Evolutionary conservation across 2,329 filamentous ascomycete genomes (phyloP), one percentile per base, ranked within the genome.

Genomic region (Apiospora arundinis): DNA sequence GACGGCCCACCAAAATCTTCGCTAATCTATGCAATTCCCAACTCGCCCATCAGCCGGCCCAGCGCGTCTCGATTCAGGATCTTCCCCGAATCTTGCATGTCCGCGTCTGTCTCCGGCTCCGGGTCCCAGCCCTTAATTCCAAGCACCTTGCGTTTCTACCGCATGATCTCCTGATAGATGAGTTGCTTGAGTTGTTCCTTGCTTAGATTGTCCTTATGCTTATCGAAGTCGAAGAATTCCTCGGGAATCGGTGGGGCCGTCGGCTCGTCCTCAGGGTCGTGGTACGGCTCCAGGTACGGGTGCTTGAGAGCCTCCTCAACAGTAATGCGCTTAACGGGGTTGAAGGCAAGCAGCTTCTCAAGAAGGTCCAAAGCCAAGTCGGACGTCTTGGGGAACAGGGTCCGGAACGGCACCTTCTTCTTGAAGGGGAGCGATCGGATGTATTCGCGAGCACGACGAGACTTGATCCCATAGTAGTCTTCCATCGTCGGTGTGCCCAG

Each of bases 401-500:
- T 93, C 82, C 96, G 94, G 90, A 98, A 96, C 0, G 96, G 95
- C 67, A 98, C 97, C 91, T 98, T 98, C 92, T 98, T 98, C 91
- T 98, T 98, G 88, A 98, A 98, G 23, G 96, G 95, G 66, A 98
- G 89, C 70, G 95, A 98, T 73, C 96, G 94, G 81, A 99, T 99
- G 85, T 99, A 99, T 85, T 99, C 96, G 75, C 96, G 91, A 68
- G 96, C 96, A 79, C 96, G 94, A 75, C 96, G 93, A 70, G 96
- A 98, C 86, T 99, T 99, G 90, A 99, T 99, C 75, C 96, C 96
- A 79, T 99, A 99, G 89, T 99, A 99, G 82, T 99, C 96, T 83
- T 99, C 96, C 96, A 99, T 99, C 16, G 96, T 99, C 2, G 96
- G 96, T 3, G 96, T 99, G 75, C 96, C 96, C 72, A 99, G 92